Evolutionary conservation across 208 protist species (phyloP), one percentile per base, ranked within the genome.

Genomic region (Leishmania braziliensis): DNA sequence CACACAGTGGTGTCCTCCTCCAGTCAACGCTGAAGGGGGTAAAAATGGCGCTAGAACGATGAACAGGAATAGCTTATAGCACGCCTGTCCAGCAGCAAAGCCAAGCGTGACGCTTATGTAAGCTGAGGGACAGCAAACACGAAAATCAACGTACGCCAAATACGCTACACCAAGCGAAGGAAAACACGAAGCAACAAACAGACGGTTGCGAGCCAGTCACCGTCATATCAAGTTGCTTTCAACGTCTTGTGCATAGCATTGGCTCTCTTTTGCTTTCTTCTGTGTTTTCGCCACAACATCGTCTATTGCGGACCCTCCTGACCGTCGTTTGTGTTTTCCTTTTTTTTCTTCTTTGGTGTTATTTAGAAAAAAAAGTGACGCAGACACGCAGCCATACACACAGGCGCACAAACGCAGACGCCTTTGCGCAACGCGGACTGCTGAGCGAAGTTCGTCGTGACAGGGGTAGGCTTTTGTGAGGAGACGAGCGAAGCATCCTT

Each of bases 41-140:
- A 3, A 12, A 8, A 43, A 8, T 70, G 16, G 39, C 33, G 26
- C n/a, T 18, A 36, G 33, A 29, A 46, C 23, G 12, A 43, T 1
- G 65, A 70, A 43, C 36, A 50, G 8, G 10, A 70, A 16, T 23
- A 26, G 39, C 33, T 4, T 48, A n/a, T 3, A 70, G 26, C 29
- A 70, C 29, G 65, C 14, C 46, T 26, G 5, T 48, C 65, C 3
- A 70, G 65, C 65, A 23, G 12, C 20, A 48, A 50, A 70, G 36
- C 36, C 29, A 36, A 70, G n/a, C 1, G 36, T 70, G 63, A 78
- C 56, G 3, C 74, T 76, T 75, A 77, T 79, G 51, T 77, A 77
- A 80, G 78, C 39, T 68, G 12, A 51, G 18, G 62, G 77, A 70
- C 23, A 79, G 5, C 6, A 78, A 73, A n/a, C 33, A n/a, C 66